Conservation (phyloP, 148 eudicot species). For the Amaranthus palmeri region DNA sequence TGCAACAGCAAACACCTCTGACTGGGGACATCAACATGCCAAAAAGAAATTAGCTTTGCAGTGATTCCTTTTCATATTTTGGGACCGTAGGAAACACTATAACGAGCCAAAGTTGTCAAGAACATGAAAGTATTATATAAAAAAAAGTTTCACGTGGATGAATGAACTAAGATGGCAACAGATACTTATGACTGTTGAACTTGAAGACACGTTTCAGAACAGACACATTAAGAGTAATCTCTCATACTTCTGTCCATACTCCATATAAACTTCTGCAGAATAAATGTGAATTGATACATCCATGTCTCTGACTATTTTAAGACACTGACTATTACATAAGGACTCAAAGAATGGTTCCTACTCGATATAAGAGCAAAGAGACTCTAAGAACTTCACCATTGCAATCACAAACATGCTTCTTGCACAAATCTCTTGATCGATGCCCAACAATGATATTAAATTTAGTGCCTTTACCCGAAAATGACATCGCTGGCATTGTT, state of each 20-base stretch:
- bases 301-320: background rate
- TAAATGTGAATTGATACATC: background rate
- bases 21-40: slow-evolving; percentile 42
- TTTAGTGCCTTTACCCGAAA: background rate
- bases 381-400: background rate
- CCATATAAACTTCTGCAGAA: background rate
- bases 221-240: background rate
- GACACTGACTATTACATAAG: background rate
- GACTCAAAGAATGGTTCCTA: background rate
- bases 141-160: background rate
- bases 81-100: background rate
- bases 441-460: background rate
- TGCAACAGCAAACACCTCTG: slow-evolving; percentile 97
- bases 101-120: background rate
- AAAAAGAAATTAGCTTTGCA: slow-evolving; percentile 9
- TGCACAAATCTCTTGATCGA: background rate
- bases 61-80: too few species aligned
- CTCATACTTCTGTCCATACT: background rate
- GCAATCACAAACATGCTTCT: background rate
- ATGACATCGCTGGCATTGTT: too few species aligned
- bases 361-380: background rate
- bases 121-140: background rate
- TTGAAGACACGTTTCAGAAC: background rate
- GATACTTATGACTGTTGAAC: background rate
- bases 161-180: background rate